Conservation (phyloP, 2,329 filamentous ascomycete species). For the Coniochaeta ligniaria region DNA sequence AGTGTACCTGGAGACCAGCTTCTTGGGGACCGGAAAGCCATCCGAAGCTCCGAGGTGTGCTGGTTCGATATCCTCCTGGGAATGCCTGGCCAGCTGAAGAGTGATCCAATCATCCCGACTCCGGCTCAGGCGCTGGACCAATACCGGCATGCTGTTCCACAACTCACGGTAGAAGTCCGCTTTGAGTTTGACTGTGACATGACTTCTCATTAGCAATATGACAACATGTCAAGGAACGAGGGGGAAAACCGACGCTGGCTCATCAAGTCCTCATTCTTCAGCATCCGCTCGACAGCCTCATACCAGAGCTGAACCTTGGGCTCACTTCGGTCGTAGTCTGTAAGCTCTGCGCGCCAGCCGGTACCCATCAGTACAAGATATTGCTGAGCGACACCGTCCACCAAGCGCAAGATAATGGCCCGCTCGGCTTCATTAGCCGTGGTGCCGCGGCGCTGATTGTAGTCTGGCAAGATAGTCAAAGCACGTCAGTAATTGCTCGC, state of each 20-base stretch:
- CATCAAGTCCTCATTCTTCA: background rate
- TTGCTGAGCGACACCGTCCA: background rate
- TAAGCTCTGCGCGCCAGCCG: background rate
- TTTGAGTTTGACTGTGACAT: background rate
- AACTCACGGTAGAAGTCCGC: background rate
- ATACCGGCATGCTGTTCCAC: background rate
- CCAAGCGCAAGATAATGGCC: background rate
- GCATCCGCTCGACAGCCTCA: background rate
- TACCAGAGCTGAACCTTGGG: background rate
- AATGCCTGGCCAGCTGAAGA: background rate
- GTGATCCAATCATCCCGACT: background rate
- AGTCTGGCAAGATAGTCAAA: background rate
- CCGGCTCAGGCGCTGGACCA: background rate
- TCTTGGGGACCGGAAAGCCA: background rate
- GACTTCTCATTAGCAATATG: background rate
- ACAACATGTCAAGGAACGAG: background rate
- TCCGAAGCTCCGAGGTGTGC: background rate
- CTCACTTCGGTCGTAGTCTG: background rate
- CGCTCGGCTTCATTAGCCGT: background rate
- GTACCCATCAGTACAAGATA: background rate
- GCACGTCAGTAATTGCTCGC: background rate
- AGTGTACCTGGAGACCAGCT: background rate
- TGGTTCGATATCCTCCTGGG: background rate
- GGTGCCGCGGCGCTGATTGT: background rate
- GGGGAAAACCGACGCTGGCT: background rate